Evolutionary conservation across 2,329 filamentous ascomycete species (phyloP).

Genomic region (Exophiala sp.): DNA sequence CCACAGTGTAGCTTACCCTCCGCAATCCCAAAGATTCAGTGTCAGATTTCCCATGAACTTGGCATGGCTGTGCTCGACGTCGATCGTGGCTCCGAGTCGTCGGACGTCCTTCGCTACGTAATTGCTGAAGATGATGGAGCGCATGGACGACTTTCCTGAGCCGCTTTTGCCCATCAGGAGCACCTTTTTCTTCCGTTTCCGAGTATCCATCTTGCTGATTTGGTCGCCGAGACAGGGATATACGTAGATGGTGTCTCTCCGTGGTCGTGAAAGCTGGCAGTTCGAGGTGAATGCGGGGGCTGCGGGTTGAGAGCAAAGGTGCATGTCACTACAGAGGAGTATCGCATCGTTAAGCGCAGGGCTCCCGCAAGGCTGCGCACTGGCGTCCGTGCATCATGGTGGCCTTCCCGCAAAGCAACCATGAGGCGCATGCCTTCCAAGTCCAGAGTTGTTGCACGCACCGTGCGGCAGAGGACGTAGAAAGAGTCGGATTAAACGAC

Average conservation of each 20-base stretch:
- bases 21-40: constrained; percentile 97
- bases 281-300: too few relatives aligned
- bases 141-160: constrained; percentile 96
- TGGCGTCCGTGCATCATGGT: too few relatives aligned
- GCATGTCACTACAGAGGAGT: neutral
- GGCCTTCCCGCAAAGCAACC: too few relatives aligned
- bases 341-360: neutral
- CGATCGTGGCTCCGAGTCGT: constrained; percentile 88
- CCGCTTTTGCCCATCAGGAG: constrained; percentile 92
- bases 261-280: too few relatives aligned
- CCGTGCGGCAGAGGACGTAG: too few relatives aligned
- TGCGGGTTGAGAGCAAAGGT: neutral
- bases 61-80: constrained; percentile 96
- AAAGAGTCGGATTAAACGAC: too few relatives aligned
- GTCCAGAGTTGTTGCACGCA: too few relatives aligned
- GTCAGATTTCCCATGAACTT: constrained; percentile 98
- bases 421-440: too few relatives aligned
- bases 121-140: constrained; percentile 98
- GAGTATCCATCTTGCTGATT: constrained; percentile 37
- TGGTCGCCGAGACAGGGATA: neutral
- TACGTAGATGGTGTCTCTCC: too few relatives aligned
- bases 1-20: constrained; percentile 57
- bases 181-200: constrained; percentile 76
- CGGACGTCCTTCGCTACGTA: constrained; percentile 96
- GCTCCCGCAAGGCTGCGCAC: neutral